A percentile compares a stretch with the other conserved stretches of the same genome.
Evolutionary conservation across 345 rosid species (phyloP).

Genomic region (Linum lewisii): DNA sequence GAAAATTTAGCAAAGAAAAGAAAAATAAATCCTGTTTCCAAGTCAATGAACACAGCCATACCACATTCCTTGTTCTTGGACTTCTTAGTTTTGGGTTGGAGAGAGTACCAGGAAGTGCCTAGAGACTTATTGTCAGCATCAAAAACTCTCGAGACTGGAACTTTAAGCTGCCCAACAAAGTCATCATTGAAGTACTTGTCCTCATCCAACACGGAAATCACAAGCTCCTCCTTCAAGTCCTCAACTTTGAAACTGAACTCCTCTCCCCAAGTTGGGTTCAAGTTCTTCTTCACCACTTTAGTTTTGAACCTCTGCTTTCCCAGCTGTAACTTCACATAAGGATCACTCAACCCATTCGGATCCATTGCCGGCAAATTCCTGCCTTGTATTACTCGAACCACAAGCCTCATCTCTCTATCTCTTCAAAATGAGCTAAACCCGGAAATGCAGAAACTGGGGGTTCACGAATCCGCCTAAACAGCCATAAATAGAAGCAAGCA

Average conservation of each 20-base stretch:
- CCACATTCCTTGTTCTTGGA: conserved; percentile 75
- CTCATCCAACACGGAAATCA: conserved; percentile 70
- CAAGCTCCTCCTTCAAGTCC: conserved; percentile 79
- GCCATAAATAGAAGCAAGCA: too few species aligned
- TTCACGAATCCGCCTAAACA: too few species aligned
- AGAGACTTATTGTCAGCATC: conserved; percentile 75
- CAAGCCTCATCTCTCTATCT: conserved; percentile 45
- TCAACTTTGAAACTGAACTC: conserved; percentile 88
- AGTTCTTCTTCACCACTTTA: conserved; percentile 74
- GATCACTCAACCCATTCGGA: conserved; percentile 84
- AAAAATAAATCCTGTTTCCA: neutral
- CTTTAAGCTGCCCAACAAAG: conserved; percentile 60
- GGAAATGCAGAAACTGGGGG: neutral
- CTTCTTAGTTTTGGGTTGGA: conserved; percentile 70
- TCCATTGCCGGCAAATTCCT: conserved; percentile 84
- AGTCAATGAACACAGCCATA: conserved; percentile 19
- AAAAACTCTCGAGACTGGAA: conserved; percentile 58
- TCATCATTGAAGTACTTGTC: conserved; percentile 86
- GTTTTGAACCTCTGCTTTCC: conserved; percentile 68
- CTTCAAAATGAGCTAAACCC: neutral
- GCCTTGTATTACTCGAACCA: conserved; percentile 69
- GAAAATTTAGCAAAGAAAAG: neutral
- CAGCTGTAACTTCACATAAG: conserved; percentile 72
- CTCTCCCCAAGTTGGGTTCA: conserved; percentile 89
- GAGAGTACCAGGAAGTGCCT: conserved; percentile 63